Evolutionary conservation across 441 rosid species (phyloP), one percentile per base, ranked within the genome.

Genomic region (Adansonia grandidieri): DNA sequence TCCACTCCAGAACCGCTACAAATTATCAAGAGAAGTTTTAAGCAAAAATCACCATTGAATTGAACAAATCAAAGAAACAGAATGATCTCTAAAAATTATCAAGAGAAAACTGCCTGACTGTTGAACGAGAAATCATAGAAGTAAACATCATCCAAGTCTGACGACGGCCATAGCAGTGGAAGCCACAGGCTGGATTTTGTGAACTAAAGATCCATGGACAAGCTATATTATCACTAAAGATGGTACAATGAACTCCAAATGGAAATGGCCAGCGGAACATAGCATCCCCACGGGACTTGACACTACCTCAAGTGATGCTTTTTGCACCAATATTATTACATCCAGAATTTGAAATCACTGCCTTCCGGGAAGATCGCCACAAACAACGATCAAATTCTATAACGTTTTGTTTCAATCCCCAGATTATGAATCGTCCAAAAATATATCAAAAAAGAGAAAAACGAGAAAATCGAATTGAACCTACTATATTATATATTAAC

Each of bases 1-100:
- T 64, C 92, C 96, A 80, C 82, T 80, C 89, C 87, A 91, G 75
- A 73, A 88, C 77, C 87, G 86, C 96, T 92, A 81, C 11, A 73
- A 74, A 82, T 57, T 73, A 24, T 24, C 48, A 81, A 73, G 78
- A 71, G 17, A 71, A 28, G 6, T 79, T 47, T 13, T 76, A 78
- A 17, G 72, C 14, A 50, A 70, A 13, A 62, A 11, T 44, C 42
- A 28, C 45, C 45, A 42, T 45, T 7, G 50, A 47, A 67, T 6
- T 54, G 8, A 78, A 67, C 8, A 67, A 64, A 28, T 9, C 47
- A 67, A 42, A 6, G n/a, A 15, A 9, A 40, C 15, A 13, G 19
- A n/a, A 58, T 9, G 9, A 1, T 20, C 19, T 37, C 45, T 28
- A 40, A 19, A n/a, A 68, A 50, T 53, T 28, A 40, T 15, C 15